A percentile compares a stretch with the other conserved stretches of the same genome.
Evolutionary conservation across 1,139 yeast genomes (phyloP).

Genomic region (Yamadazyma mexicana): DNA sequence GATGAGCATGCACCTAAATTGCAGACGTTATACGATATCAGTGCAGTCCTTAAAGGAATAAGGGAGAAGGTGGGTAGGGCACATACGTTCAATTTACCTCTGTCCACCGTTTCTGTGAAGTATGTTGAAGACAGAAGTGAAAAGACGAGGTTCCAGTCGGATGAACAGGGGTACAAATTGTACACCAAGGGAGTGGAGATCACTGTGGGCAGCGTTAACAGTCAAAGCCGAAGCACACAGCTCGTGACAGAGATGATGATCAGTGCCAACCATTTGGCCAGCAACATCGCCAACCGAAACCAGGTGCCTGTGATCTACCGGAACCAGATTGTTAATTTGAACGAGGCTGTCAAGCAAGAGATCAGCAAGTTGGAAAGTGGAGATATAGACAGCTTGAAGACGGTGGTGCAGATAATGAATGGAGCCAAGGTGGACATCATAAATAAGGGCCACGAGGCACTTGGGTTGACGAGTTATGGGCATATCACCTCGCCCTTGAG

Average conservation of each 20-base stretch:
- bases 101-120: conserved; percentile 7
- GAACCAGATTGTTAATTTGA: conserved; percentile 33
- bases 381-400: conserved; percentile 24
- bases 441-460: conserved; percentile 53
- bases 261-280: conserved; percentile 65
- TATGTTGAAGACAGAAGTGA: neutral
- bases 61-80: conserved; percentile 18
- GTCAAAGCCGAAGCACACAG: conserved; percentile 37
- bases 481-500: conserved; percentile 90
- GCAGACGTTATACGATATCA: conserved; percentile 27
- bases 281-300: conserved; percentile 45
- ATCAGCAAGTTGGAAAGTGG: conserved; percentile 26
- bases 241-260: conserved; percentile 86
- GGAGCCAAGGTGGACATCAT: conserved; percentile 34
- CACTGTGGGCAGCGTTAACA: conserved; percentile 1
- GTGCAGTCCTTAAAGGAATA: conserved; percentile 26
- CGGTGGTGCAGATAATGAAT: conserved; percentile 25
- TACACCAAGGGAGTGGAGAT: conserved; percentile 10
- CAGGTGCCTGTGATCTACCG: conserved; percentile 59
- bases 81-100: conserved; percentile 2
- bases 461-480: conserved; percentile 65
- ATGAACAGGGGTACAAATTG: conserved; percentile 19
- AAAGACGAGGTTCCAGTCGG: conserved; percentile 1
- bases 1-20: conserved; percentile 26
- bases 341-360: conserved; percentile 30